Evolutionary conservation across 352 stramenopile genomes (phyloP).

Genomic region (Phytophthora constricta): DNA sequence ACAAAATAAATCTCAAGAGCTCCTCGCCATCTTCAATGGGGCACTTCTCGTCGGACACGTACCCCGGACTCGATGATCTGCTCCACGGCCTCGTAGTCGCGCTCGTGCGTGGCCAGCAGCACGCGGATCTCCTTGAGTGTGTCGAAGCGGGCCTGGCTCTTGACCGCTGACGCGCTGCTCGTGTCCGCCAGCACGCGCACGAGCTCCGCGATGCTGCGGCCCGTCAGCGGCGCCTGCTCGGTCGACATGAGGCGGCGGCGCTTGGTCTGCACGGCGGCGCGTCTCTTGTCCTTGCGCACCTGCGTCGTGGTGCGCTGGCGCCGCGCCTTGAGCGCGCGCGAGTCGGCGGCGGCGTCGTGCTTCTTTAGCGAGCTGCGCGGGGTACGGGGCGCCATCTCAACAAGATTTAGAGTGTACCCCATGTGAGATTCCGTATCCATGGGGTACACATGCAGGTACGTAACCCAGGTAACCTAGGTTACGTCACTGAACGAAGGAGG

Average conservation of each 20-base stretch:
- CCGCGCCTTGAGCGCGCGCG: constrained; percentile 66
- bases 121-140: constrained; percentile 75
- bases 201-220: constrained; percentile 62
- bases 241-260: constrained; percentile 67
- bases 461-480: too few species aligned
- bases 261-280: constrained; percentile 68
- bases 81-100: constrained; percentile 75
- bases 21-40: constrained; percentile 1
- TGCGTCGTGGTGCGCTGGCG: constrained; percentile 67
- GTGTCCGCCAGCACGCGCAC: constrained; percentile 53
- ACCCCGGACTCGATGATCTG: constrained; percentile 82
- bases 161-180: constrained; percentile 40
- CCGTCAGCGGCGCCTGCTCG: constrained; percentile 53
- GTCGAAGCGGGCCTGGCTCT: constrained; percentile 70
- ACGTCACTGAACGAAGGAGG: too few species aligned
- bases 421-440: too few species aligned
- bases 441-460: too few species aligned
- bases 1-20: too few species aligned
- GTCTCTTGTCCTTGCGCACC: constrained; percentile 79
- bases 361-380: constrained; percentile 82
- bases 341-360: constrained; percentile 68
- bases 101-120: constrained; percentile 62
- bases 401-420: too few species aligned
- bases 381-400: constrained; percentile 42
- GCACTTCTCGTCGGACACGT: constrained; percentile 24